Percentiles rank a stretch among this genome's conserved stretches.
Conservation (phyloP, 2,329 filamentous ascomycete genomes). For the Blastomyces silverae region DNA sequence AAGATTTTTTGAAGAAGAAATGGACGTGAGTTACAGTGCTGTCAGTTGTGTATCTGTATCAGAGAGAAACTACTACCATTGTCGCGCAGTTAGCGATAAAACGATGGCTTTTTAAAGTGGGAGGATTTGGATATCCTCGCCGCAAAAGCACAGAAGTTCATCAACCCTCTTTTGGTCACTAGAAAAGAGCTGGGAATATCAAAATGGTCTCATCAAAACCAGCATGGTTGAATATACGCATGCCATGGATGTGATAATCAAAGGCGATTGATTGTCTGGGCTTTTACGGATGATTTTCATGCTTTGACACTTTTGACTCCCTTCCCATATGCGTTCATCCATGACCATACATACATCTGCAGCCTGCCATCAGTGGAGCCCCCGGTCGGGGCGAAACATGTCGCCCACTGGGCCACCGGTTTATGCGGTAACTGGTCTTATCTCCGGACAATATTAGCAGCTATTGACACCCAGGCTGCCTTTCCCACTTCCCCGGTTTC, state of each 20-base stretch:
- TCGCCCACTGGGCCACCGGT: not conserved
- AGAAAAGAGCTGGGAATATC: not conserved
- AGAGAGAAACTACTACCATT: not conserved
- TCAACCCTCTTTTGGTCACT: too few species aligned
- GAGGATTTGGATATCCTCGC: not conserved
- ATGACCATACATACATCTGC: not conserved
- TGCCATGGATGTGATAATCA: not conserved
- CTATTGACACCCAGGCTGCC: not conserved
- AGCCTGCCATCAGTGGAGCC: not conserved
- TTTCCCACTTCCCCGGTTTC: conserved; percentile 5
- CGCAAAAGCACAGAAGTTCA: not conserved
- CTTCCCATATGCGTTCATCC: not conserved
- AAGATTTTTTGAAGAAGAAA: not conserved
- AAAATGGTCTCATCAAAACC: not conserved
- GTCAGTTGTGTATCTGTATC: not conserved
- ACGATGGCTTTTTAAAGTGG: too few species aligned
- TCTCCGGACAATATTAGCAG: not conserved
- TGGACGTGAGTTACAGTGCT: not conserved
- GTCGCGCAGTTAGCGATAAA: too few species aligned
- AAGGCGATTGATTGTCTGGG: not conserved
- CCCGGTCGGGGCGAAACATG: not conserved
- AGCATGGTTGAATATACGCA: not conserved
- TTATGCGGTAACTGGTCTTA: not conserved
- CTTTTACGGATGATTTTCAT: not conserved
- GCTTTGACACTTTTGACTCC: not conserved